These are phyloP conservation scores for Solanum raphanifolium DNA, from an alignment of 257 asterid genomes.

Conservation along the genomic window DNA sequence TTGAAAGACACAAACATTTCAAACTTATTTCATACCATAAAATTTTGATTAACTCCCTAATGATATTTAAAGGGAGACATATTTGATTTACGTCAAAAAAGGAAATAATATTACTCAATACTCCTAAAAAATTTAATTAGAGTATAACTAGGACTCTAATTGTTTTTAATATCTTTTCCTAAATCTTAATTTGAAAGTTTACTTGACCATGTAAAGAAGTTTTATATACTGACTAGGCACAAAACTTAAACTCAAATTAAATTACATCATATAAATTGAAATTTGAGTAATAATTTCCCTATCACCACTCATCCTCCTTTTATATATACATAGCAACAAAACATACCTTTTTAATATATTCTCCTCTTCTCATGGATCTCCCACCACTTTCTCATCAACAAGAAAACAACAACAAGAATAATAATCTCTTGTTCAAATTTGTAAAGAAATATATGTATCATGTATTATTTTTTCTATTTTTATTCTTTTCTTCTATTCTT, in stretches of 20 bases:
- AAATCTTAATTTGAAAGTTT: not conserved
- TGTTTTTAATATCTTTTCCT: not conserved
- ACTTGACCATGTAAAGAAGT: not conserved
- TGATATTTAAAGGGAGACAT: not conserved
- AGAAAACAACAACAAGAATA: not conserved
- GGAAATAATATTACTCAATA: not conserved
- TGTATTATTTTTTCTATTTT: slow-evolving; percentile 17
- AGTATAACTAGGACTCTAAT: not conserved
- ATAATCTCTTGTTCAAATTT: slow-evolving; percentile 5
- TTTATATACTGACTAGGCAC: not conserved
- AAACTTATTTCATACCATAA: not conserved
- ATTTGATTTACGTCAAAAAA: not conserved
- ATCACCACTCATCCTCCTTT: not conserved
- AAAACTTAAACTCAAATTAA: too few relatives aligned
- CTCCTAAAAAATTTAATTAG: too few relatives aligned
- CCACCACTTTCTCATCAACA: slow-evolving; percentile 1
- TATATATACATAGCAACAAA: not conserved
- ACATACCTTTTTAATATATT: not conserved
- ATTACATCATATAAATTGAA: too few relatives aligned
- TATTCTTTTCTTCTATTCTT: slow-evolving; percentile 24
- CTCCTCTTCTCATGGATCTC: slow-evolving; percentile 25
- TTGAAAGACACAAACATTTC: not conserved
- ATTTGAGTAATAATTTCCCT: not conserved
- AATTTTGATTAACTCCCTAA: not conserved
- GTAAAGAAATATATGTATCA: slow-evolving; percentile 17